phyloP scores from a whole-genome alignment of 208 protist genomes.

The Crithidia mellificae region DNA sequence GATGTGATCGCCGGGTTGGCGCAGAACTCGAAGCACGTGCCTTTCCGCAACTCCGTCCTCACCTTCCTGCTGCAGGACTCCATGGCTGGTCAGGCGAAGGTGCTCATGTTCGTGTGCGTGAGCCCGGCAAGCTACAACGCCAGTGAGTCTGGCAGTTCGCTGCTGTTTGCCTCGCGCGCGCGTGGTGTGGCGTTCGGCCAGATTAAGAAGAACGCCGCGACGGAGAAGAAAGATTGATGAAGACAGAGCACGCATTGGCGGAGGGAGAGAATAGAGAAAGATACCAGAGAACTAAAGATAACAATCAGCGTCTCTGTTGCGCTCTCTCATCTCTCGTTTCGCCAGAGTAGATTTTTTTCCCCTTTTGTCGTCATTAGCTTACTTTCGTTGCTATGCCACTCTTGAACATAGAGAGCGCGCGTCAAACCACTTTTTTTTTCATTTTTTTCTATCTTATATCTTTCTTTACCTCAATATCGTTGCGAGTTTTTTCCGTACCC shows the following conservation, averaged over 20 bases:
- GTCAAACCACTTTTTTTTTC: background rate
- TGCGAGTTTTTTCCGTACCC: too few species aligned
- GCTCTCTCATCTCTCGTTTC: too few species aligned
- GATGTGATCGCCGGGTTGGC: slow-evolving; percentile 90
- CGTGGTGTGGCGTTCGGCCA: slow-evolving; percentile 86
- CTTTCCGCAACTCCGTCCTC: slow-evolving; percentile 91
- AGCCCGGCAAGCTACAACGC: slow-evolving; percentile 93
- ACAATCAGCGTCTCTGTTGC: background rate
- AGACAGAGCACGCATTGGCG: too few species aligned
- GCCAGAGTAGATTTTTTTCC: background rate
- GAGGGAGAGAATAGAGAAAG: too few species aligned
- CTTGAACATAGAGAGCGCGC: background rate
- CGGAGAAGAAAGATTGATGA: slow-evolving; percentile 40
- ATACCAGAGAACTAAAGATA: too few species aligned
- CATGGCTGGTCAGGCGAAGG: slow-evolving; percentile 94
- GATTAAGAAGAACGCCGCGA: slow-evolving; percentile 86
- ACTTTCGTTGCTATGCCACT: slow-evolving; percentile 1
- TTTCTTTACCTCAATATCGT: too few species aligned
- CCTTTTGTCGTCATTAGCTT: background rate
- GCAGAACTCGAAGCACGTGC: slow-evolving; percentile 86
- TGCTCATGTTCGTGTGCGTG: slow-evolving; percentile 95
- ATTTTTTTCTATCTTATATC: background rate
- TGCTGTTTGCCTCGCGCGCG: slow-evolving; percentile 90
- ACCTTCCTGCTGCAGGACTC: slow-evolving; percentile 93
- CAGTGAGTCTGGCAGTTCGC: slow-evolving; percentile 86